These are phyloP conservation scores for Fusarium brachygibbosum DNA, from an alignment of 2,329 filamentous ascomycete species.

Conservation along the genomic window DNA sequence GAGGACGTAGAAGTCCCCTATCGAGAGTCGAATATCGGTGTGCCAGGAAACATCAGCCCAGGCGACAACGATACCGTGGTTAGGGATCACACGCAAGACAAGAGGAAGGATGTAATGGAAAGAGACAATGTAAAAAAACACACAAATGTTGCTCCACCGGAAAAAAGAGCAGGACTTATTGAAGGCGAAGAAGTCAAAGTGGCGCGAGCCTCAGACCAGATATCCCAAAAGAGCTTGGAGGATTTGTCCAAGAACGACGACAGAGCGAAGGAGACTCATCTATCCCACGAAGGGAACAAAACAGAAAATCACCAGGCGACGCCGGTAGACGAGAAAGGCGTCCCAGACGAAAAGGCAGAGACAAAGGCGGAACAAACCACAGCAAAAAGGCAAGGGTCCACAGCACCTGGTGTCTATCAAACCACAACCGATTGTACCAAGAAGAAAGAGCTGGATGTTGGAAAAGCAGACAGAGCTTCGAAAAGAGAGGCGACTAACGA, in stretches of 20 bases:
- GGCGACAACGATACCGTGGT: conserved; percentile 23
- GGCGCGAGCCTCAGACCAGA: conserved; percentile 17
- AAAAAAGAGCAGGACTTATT: conserved; percentile 7
- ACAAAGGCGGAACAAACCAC: conserved; percentile 22
- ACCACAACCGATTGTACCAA: conserved; percentile 23
- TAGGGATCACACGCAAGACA: background rate
- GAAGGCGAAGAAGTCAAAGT: conserved; percentile 23
- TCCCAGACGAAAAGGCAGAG: conserved; percentile 19
- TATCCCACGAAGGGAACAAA: conserved; percentile 5
- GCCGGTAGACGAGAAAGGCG: background rate
- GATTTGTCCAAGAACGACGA: conserved; percentile 15
- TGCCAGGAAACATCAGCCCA: conserved; percentile 10
- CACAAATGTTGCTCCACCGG: background rate
- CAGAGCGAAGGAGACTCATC: conserved; percentile 15
- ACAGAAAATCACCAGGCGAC: conserved; percentile 17
- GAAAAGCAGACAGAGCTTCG: background rate
- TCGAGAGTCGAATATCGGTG: background rate
- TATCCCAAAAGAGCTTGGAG: conserved; percentile 11
- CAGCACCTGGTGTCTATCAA: conserved; percentile 45
- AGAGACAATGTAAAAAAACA: background rate
- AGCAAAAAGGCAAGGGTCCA: conserved; percentile 43
- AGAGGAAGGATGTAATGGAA: background rate
- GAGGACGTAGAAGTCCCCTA: background rate
- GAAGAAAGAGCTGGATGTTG: conserved; percentile 7
- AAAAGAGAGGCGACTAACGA: background rate